Conservation (phyloP, 2,329 filamentous ascomycete genomes). For the Trichoderma afroharzianum region DNA sequence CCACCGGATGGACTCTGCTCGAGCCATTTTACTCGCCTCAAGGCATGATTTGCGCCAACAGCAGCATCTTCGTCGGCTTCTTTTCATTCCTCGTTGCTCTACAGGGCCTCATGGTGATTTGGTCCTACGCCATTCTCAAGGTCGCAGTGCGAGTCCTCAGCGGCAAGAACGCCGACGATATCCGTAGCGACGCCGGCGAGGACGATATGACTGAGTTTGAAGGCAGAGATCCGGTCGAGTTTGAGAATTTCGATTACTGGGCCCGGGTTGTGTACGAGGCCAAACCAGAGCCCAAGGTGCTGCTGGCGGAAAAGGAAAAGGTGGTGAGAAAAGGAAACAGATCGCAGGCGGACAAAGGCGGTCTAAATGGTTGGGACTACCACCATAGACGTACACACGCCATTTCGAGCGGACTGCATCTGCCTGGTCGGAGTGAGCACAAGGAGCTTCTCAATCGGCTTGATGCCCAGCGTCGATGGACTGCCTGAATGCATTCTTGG, state of each 20-base stretch:
- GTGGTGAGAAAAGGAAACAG: slow-evolving; percentile 54
- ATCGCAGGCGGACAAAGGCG: slow-evolving; percentile 66
- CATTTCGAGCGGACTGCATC: slow-evolving; percentile 53
- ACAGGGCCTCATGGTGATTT: slow-evolving; percentile 76
- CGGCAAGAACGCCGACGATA: slow-evolving; percentile 77
- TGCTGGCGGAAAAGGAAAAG: slow-evolving; percentile 28
- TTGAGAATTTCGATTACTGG: slow-evolving; percentile 27
- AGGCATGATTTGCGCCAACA: slow-evolving; percentile 76
- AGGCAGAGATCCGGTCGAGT: slow-evolving; percentile 36
- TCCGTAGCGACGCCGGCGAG: slow-evolving; percentile 83
- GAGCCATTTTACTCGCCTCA: slow-evolving; percentile 70
- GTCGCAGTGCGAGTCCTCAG: slow-evolving; percentile 76
- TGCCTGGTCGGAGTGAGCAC: slow-evolving; percentile 68
- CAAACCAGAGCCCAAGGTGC: slow-evolving; percentile 33
- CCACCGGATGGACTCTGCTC: slow-evolving; percentile 56
- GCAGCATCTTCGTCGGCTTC: slow-evolving; percentile 72
- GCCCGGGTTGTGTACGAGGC: slow-evolving; percentile 36
- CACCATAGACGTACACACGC: slow-evolving; percentile 41
- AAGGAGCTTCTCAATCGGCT: slow-evolving; percentile 79
- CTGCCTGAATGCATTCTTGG: neutral
- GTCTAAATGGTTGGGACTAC: slow-evolving; percentile 60
- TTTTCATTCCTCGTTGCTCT: slow-evolving; percentile 71
- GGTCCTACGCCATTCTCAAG: slow-evolving; percentile 85
- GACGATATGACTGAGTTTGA: slow-evolving; percentile 48
- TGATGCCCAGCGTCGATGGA: slow-evolving; percentile 30